Conservation (phyloP, 169 alveolate species). For the Cryptosporidium ryanae region DNA sequence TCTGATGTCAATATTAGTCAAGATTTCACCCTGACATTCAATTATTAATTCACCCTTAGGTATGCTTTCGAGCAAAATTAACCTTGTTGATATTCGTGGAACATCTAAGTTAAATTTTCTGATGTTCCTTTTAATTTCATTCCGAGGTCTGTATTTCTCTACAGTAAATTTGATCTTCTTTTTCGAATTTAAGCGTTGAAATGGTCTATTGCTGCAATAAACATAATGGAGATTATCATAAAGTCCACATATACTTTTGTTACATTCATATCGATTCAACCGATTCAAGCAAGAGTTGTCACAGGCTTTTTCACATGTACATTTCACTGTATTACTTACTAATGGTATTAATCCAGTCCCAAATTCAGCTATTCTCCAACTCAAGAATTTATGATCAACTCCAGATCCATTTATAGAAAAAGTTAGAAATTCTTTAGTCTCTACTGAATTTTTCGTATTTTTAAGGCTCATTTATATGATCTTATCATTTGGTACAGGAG, state of each 20-base stretch:
- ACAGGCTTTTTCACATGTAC: slow-evolving; percentile 55
- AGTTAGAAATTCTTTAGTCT: no score
- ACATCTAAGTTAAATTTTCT: neutral
- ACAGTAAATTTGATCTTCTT: slow-evolving; percentile 32
- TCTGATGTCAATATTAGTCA: slow-evolving; percentile 54
- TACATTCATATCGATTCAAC: slow-evolving; percentile 46
- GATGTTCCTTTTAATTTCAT: neutral
- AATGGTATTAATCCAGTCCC: slow-evolving; percentile 69
- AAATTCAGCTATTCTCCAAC: slow-evolving; percentile 47
- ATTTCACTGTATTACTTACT: slow-evolving; percentile 42
- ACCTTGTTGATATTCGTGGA: slow-evolving; percentile 13
- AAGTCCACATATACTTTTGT: slow-evolving; percentile 68
- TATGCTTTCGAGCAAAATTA: slow-evolving; percentile 7
- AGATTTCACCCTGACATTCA: slow-evolving; percentile 62
- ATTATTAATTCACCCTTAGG: slow-evolving; percentile 64
- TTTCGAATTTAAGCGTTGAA: slow-evolving; percentile 19
- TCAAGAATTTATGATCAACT: neutral
- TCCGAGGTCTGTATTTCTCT: slow-evolving; percentile 11
- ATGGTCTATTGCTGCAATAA: slow-evolving; percentile 63
- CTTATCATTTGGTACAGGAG: no score
- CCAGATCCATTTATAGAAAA: neutral
- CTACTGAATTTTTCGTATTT: neutral
- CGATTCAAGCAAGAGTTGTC: slow-evolving; percentile 54
- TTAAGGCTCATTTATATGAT: neutral
- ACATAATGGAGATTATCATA: slow-evolving; percentile 50